A percentile compares a stretch with the other conserved stretches of the same genome.
Conservation (phyloP, 495 filamentous ascomycete genomes). For the Neurospora discreta region DNA sequence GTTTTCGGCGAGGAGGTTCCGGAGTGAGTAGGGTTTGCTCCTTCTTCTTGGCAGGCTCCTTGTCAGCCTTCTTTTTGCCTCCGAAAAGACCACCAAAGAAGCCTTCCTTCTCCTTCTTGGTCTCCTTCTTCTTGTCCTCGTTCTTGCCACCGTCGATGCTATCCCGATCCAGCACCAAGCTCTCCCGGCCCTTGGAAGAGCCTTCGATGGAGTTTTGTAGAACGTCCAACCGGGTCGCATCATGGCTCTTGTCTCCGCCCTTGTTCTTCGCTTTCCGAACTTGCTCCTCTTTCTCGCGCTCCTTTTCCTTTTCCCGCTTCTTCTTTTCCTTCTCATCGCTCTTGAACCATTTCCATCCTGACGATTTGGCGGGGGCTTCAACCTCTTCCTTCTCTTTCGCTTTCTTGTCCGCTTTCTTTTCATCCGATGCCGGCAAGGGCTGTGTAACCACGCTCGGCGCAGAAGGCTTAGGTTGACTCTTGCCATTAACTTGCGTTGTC, state of each 20-base stretch:
- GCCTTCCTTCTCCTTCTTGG: conserved; percentile 78
- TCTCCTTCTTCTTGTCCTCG: conserved; percentile 79
- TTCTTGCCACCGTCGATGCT: conserved; percentile 58
- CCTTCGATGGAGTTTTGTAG: conserved; percentile 69
- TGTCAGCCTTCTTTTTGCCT: conserved; percentile 65
- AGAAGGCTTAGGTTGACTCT: conserved; percentile 6
- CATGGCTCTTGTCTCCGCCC: conserved; percentile 47
- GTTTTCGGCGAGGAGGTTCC: conserved; percentile 57
- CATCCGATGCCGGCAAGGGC: conserved; percentile 52
- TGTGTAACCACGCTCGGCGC: not conserved
- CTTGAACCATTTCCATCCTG: conserved; percentile 61
- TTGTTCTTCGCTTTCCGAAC: conserved; percentile 46
- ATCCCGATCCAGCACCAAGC: conserved; percentile 69
- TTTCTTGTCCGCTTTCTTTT: conserved; percentile 57
- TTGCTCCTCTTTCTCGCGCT: conserved; percentile 43
- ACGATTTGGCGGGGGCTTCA: conserved; percentile 56
- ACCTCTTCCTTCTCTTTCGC: conserved; percentile 45
- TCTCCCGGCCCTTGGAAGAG: conserved; percentile 62
- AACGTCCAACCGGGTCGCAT: conserved; percentile 70
- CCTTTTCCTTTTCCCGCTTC: conserved; percentile 41
- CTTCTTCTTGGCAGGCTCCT: conserved; percentile 54
- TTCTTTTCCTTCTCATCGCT: conserved; percentile 34
- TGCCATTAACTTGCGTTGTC: conserved; percentile 6
- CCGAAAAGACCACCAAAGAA: conserved; percentile 87
- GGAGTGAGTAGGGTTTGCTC: conserved; percentile 67